Base-by-base conservation (phyloP, 345 rosid genomes). In the Gossypium mustelinum region DNA sequence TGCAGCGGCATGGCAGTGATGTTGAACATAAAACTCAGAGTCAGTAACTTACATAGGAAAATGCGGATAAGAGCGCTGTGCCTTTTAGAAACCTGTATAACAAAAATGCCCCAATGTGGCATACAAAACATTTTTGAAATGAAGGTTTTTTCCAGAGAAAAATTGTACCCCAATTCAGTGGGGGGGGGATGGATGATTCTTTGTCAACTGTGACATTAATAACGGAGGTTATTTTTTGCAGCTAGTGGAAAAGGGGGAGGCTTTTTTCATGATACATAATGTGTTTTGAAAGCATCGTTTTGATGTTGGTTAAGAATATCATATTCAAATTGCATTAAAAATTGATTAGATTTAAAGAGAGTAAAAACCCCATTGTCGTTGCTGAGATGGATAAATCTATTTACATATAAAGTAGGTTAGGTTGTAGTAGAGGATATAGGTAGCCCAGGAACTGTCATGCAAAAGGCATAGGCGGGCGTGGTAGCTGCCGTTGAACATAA, bases 1-100 rank as follows among this genome's bases (percentile, higher is more conserved):
- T 93, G 93, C 97, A 90, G 84, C 85, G 93, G 75, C 89, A 85
- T 71, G 83, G 89, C 75, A 79, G 74, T 73, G 71, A 69, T 54
- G 74, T 79, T 45, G 77, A 61, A 79, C 76, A 54, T 12, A 77
- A 78, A 67, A 34, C 67, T 65, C 52, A 64, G 3, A 50, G 64
- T 74, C 52, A 52, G 56, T 77, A 55, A 50, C 17, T 3, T 20
- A 6, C 14, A 41, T 54, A 17, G 50, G 20, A 54, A 50, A 45
- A 43, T 11, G 65, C 3, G 16, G 11, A 45, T 11, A 66, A 44
- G 70, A 14, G 43, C 2, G 2, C 48, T 43, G 44, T 76, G 55
- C 27, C 13, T 25, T 55, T 22, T 69, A 29, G 54, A 55, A 56
- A 60, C 11, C n/a, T 69, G 56, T 73, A 61, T 24, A 16, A 58